phyloP scores from a whole-genome alignment of 192 early-diverging fungal species.

The Coemansia sp. region DNA sequence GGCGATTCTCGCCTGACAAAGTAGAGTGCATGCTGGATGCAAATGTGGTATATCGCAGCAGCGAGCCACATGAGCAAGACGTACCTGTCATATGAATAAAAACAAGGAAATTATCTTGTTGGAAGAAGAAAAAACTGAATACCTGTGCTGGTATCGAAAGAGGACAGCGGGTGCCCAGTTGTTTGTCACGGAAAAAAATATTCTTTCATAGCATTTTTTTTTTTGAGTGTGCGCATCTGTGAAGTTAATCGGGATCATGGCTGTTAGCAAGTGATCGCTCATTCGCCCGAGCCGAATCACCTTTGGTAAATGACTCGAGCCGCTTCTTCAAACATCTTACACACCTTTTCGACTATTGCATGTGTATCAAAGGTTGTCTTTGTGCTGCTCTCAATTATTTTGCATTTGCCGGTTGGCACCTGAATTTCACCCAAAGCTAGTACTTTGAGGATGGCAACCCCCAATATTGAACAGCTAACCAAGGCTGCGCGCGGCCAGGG shows the following conservation, averaged over 20 bases:
- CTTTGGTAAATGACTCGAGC: not conserved
- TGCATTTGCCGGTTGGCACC: not conserved
- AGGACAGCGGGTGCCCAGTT: not conserved
- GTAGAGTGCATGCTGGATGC: not conserved
- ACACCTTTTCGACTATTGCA: not conserved
- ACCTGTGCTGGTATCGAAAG: not conserved
- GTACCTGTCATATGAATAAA: not conserved
- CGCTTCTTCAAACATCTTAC: not conserved
- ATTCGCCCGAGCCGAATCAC: not conserved
- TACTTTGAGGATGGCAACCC: slow-evolving; percentile 15
- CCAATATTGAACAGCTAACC: slow-evolving; percentile 16
- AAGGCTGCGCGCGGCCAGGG: not conserved
- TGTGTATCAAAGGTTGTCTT: not conserved
- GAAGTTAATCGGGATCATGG: too few relatives aligned
- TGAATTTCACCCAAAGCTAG: not conserved
- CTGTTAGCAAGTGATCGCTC: not conserved
- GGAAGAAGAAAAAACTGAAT: not conserved
- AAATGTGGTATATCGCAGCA: not conserved
- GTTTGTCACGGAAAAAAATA: not conserved
- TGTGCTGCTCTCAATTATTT: not conserved
- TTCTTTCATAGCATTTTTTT: not conserved
- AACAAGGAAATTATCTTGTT: too few relatives aligned
- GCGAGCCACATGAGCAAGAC: not conserved
- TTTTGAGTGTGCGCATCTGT: too few relatives aligned
- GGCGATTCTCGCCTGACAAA: too few relatives aligned